Percentiles rank a stretch among this genome's conserved stretches.
Conservation (phyloP, 768 basidiomycete species). For the Hirschioporus abietinus region DNA sequence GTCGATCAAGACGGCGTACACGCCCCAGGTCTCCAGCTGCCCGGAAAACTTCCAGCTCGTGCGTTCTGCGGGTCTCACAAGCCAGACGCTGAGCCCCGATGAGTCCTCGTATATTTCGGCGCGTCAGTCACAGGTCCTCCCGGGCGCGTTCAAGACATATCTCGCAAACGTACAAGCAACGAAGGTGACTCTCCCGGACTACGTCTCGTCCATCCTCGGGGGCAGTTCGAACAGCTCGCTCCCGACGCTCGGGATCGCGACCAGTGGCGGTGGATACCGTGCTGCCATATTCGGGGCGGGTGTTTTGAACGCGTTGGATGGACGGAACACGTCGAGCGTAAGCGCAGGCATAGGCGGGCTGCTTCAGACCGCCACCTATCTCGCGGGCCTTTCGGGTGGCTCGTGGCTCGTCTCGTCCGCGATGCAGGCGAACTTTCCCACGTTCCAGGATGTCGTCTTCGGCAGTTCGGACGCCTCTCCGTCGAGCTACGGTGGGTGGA, state of each 20-base stretch:
- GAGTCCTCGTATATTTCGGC: slow-evolving; percentile 33
- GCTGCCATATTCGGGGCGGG: slow-evolving; percentile 53
- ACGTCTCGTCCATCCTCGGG: slow-evolving; percentile 7
- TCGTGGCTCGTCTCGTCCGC: slow-evolving; percentile 36
- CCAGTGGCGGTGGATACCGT: slow-evolving; percentile 52
- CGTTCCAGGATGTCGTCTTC: slow-evolving; percentile 32
- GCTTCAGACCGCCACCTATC: slow-evolving; percentile 47
- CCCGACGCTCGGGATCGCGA: slow-evolving; percentile 43
- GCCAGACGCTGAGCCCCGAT: slow-evolving; percentile 29
- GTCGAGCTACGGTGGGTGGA: slow-evolving; percentile 30
- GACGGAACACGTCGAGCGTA: slow-evolving; percentile 37
- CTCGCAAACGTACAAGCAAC: slow-evolving; percentile 31
- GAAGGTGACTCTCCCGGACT: slow-evolving; percentile 20
- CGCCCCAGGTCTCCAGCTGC: background rate
- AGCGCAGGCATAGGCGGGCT: slow-evolving; percentile 42
- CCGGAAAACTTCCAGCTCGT: slow-evolving; percentile 3
- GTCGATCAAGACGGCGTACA: background rate
- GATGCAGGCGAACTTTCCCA: slow-evolving; percentile 35
- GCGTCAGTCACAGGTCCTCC: slow-evolving; percentile 30
- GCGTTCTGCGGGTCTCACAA: slow-evolving; percentile 7
- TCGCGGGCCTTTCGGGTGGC: slow-evolving; percentile 46
- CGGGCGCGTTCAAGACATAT: slow-evolving; percentile 35
- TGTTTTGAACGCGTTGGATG: slow-evolving; percentile 44
- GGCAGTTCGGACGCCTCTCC: slow-evolving; percentile 20
- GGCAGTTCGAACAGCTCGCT: slow-evolving; percentile 7